A percentile compares a stretch with the other conserved stretches of the same genome.
These are phyloP conservation scores for Aspergillus hortae DNA, from an alignment of 2,329 filamentous ascomycete species.

Conservation along the genomic window DNA sequence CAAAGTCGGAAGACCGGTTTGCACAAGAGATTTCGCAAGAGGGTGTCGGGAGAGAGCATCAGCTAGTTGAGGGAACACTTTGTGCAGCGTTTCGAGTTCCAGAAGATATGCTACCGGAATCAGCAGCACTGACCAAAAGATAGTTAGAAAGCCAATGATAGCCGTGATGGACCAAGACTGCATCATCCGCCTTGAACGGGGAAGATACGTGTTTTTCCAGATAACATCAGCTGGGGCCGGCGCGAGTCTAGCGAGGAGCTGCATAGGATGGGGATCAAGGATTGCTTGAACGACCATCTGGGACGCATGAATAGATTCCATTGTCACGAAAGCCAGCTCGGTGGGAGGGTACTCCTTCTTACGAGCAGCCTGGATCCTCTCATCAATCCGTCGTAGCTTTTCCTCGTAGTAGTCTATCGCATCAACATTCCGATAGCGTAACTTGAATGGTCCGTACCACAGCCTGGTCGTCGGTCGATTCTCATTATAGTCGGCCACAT, in stretches of 20 bases:
- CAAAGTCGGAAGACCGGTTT: constrained; percentile 81
- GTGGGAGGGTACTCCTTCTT: constrained; percentile 73
- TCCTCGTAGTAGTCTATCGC: constrained; percentile 95
- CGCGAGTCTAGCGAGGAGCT: constrained; percentile 78
- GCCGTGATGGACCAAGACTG: constrained; percentile 80
- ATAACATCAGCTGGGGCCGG: constrained; percentile 90
- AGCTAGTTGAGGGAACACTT: constrained; percentile 67
- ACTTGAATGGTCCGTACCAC: constrained; percentile 71
- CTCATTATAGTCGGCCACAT: constrained; percentile 44
- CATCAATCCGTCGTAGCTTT: constrained; percentile 73
- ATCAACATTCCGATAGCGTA: constrained; percentile 72
- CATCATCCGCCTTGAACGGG: constrained; percentile 67
- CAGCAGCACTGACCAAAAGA: constrained; percentile 85
- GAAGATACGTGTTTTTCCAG: constrained; percentile 88
- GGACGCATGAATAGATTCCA: constrained; percentile 87
- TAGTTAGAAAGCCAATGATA: constrained; percentile 75
- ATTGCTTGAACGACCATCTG: constrained; percentile 97
- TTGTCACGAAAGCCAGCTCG: constrained; percentile 89
- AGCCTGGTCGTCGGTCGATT: constrained; percentile 67
- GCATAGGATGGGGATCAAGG: constrained; percentile 83
- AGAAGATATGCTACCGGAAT: constrained; percentile 74
- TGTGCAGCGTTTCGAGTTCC: constrained; percentile 74
- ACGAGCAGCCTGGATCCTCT: constrained; percentile 66
- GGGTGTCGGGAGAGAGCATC: constrained; percentile 64
- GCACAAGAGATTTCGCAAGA: constrained; percentile 71